phyloP scores from a whole-genome alignment of 495 filamentous ascomycete species.

The Pyrenula aspistea region DNA sequence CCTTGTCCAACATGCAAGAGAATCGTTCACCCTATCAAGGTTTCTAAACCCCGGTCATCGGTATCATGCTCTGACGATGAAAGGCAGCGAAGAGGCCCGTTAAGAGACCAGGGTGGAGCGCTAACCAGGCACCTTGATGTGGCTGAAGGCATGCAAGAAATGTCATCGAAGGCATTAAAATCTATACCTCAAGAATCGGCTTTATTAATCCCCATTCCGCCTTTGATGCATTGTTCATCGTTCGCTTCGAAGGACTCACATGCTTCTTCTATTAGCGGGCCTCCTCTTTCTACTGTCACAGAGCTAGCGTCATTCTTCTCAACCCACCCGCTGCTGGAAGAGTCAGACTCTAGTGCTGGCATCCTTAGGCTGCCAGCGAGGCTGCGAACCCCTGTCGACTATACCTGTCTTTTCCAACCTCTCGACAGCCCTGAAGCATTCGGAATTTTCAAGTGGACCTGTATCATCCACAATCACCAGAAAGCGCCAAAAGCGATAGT shows the following conservation, averaged over 20 bases:
- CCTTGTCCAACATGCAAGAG: not conserved
- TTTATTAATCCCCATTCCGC: not conserved
- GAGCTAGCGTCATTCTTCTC: not conserved
- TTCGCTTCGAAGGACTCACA: not conserved
- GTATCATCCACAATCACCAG: not conserved
- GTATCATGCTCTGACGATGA: too few relatives aligned
- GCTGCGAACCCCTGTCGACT: not conserved
- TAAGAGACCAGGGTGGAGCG: too few relatives aligned
- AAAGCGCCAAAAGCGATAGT: not conserved
- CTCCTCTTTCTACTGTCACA: not conserved
- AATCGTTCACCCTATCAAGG: not conserved
- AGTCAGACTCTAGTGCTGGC: not conserved
- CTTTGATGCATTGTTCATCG: not conserved
- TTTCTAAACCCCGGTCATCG: too few relatives aligned
- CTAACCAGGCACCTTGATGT: too few relatives aligned
- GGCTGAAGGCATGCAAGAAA: too few relatives aligned
- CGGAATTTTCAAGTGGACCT: not conserved
- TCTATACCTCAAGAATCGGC: too few relatives aligned
- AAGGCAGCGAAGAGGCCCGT: too few relatives aligned
- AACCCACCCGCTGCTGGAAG: not conserved
- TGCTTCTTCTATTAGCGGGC: not conserved
- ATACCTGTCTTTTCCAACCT: not conserved
- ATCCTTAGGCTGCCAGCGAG: not conserved
- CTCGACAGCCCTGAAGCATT: not conserved
- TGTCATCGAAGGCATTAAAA: too few relatives aligned